Evolutionary conservation across 164 flowering plant species (phyloP).

Genomic region (Echeveria elegans): DNA sequence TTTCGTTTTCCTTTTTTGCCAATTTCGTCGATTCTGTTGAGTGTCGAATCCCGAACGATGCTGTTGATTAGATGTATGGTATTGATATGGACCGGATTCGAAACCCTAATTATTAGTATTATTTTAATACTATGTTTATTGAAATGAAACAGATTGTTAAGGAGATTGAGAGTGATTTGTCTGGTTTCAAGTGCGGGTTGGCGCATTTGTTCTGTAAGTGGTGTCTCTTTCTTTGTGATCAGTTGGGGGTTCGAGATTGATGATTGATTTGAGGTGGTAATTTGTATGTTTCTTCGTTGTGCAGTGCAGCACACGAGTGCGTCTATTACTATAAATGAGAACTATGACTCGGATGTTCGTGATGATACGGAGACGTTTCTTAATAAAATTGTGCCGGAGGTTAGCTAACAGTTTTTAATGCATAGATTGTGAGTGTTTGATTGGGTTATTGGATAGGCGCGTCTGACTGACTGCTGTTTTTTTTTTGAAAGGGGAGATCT

Average conservation of each 20-base stretch:
- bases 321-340: slow-evolving; percentile 91
- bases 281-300: neutral
- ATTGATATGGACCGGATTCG: too few relatives aligned
- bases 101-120: neutral
- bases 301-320: slow-evolving; percentile 99
- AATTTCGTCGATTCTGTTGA: too few relatives aligned
- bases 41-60: too few relatives aligned
- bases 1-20: too few relatives aligned
- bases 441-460: neutral
- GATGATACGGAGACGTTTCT: slow-evolving; percentile 94
- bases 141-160: slow-evolving; percentile 47
- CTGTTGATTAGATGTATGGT: too few relatives aligned
- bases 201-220: slow-evolving; percentile 93
- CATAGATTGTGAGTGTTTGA: neutral
- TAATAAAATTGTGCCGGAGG: slow-evolving; percentile 90
- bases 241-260: too few relatives aligned
- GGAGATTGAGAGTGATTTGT: slow-evolving; percentile 77
- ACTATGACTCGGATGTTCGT: slow-evolving; percentile 89
- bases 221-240: too few relatives aligned
- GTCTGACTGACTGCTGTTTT: slow-evolving; percentile 2
- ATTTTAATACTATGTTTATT: too few relatives aligned
- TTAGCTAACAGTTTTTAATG: slow-evolving; percentile 10
- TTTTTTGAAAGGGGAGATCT: slow-evolving; percentile 54
- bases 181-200: slow-evolving; percentile 83
- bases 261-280: neutral